Percentiles rank a stretch among this genome's conserved stretches.
Conservation (phyloP, 805 yeast species). For the Saccharomyces jurei region DNA sequence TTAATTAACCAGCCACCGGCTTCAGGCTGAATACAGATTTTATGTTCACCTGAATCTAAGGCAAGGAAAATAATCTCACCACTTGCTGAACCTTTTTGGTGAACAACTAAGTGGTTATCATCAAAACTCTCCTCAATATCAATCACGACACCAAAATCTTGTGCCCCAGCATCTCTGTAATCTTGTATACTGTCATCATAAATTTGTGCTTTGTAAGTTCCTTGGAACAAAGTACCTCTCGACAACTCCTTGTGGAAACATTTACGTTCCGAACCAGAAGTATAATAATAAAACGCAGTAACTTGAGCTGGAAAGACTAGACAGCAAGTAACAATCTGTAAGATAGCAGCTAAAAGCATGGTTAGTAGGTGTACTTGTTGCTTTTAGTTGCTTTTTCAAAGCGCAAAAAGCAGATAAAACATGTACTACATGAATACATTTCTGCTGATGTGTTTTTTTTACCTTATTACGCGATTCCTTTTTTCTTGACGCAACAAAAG, state of each 20-base stretch:
- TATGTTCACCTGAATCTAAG: slow-evolving; percentile 69
- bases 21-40: slow-evolving; percentile 54
- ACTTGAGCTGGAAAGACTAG: slow-evolving; percentile 19
- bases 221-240: slow-evolving; percentile 41
- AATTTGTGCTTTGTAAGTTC: slow-evolving; percentile 42
- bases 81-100: slow-evolving; percentile 54
- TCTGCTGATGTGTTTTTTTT: not conserved
- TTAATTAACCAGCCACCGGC: slow-evolving; percentile 56
- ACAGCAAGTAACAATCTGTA: slow-evolving; percentile 14
- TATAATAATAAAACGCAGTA: slow-evolving; percentile 42
- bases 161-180: slow-evolving; percentile 30
- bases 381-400: not conserved
- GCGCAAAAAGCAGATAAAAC: not conserved
- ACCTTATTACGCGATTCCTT: not conserved
- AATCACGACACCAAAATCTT: slow-evolving; percentile 34
- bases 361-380: not conserved
- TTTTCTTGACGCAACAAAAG: not conserved
- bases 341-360: slow-evolving; percentile 6
- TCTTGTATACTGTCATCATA: slow-evolving; percentile 31
- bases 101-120: slow-evolving; percentile 66
- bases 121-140: slow-evolving; percentile 63
- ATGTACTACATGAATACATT: not conserved
- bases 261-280: slow-evolving; percentile 42
- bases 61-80: slow-evolving; percentile 73
- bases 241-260: slow-evolving; percentile 52